Evolutionary conservation across 129 eudicot species (phyloP).

Genomic region (Flaveria robusta): DNA sequence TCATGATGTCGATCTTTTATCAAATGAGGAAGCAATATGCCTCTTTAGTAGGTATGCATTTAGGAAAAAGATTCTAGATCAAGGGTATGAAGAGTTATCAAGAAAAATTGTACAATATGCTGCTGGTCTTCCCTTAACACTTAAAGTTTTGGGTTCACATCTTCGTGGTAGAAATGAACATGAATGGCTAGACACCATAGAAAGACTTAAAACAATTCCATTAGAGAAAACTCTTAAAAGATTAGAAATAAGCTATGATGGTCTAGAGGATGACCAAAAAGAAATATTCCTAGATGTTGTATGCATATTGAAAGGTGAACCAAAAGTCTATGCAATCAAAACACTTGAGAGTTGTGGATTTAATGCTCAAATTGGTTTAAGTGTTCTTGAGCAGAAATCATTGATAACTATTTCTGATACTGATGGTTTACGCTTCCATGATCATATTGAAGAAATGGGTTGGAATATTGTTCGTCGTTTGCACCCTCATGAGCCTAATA

Average conservation of each 20-base stretch:
- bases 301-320: not conserved
- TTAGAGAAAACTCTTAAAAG: not conserved
- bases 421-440: not conserved
- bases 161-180: not conserved
- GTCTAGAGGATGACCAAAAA: not conserved
- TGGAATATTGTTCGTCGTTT: not conserved
- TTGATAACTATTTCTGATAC: not conserved
- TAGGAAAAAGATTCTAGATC: not conserved
- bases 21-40: constrained; percentile 5
- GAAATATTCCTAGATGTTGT: constrained; percentile 10
- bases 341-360: not conserved
- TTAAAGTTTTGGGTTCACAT: constrained; percentile 12
- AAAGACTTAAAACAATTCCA: not conserved
- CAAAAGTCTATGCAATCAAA: not conserved
- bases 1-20: not conserved
- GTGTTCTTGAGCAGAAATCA: constrained; percentile 10
- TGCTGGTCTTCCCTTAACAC: constrained; percentile 3
- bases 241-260: not conserved
- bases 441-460: constrained; percentile 20
- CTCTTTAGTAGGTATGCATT: constrained; percentile 23
- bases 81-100: not conserved
- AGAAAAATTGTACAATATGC: not conserved
- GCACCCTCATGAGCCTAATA: constrained; percentile 9
- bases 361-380: not conserved
- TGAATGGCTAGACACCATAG: constrained; percentile 9